Base-by-base conservation (phyloP, 495 filamentous ascomycete species). In the Penicillium argentinense region DNA sequence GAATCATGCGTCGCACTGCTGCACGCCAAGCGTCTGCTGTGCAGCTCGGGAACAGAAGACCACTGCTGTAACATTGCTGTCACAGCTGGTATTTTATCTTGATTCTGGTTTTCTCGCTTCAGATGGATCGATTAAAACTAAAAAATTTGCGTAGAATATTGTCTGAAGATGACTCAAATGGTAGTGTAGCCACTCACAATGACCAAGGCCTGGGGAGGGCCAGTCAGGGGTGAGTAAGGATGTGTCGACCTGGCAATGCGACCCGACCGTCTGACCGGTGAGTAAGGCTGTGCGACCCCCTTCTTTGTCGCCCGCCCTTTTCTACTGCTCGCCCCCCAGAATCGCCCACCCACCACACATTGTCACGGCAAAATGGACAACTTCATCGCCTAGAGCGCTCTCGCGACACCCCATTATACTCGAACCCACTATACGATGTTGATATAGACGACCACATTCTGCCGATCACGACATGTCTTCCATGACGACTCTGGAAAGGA, bases 401-500 rank as follows among this genome's bases (percentile, higher is more conserved):
- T 48, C 30, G 13, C 37, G 18, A 27, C 23, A 33, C 23, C 37
- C 21, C 12, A 39, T 25, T 12, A 12, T n/a, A 9, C 11, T 39
- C 9, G 21, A 5, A 4, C 25, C 25, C 25, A 11, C 11, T 36
- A 22, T 36, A 36, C 17, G 7, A 36, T 36, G 33, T 21, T 36
- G 6, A 36, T 36, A 36, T 19, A 36, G 17, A 19, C 33, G 16
- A 18, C 33, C 17, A 18, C 17, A 36, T 36, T 36, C 17, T 36
- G 17, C 33, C 33, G 33, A 36, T 9, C 2, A 14, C 21, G 21
- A 30, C 39, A 54, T 52, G 44, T 49, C 44, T 58, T 62, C 47
- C 47, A 70, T 72, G 67, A 67, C 67, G 32, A 68, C 64, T 18
- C 61, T 73, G 6, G 69, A 71, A 60, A 62, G 69, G 46, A 69